phyloP scores from a whole-genome alignment of 805 yeast genomes.

The Dipodascopsis uninucleata region DNA sequence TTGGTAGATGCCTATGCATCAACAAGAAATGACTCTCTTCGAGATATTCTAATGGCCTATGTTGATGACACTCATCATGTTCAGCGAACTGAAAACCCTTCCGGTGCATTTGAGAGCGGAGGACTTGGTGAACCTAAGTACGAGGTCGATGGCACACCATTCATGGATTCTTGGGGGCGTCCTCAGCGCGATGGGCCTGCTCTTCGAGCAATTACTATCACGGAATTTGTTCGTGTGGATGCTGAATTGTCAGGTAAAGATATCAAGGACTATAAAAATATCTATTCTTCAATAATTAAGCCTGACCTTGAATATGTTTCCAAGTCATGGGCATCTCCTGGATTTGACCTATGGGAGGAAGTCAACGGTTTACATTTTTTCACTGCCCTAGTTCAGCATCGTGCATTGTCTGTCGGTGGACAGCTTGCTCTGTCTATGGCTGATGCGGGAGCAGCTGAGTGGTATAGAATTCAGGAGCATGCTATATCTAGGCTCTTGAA shows the following conservation, averaged over 20 bases:
- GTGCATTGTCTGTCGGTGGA: slow-evolving; percentile 61
- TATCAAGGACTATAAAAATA: slow-evolving; percentile 42
- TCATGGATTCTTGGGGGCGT: slow-evolving; percentile 76
- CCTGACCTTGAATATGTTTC: slow-evolving; percentile 67
- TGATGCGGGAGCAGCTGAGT: slow-evolving; percentile 28
- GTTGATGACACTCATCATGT: slow-evolving; percentile 54
- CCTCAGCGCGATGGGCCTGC: slow-evolving; percentile 97
- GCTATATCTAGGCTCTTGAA: slow-evolving; percentile 15
- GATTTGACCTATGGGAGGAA: slow-evolving; percentile 97
- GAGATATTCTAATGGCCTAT: slow-evolving; percentile 51
- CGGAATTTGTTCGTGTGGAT: slow-evolving; percentile 44
- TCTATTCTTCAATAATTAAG: slow-evolving; percentile 49
- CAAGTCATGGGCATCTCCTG: slow-evolving; percentile 55
- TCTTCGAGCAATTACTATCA: slow-evolving; percentile 62
- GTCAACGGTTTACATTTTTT: slow-evolving; percentile 70
- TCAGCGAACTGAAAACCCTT: slow-evolving; percentile 65
- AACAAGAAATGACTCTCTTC: slow-evolving; percentile 30
- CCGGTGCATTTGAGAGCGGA: slow-evolving; percentile 51
- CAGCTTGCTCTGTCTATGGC: slow-evolving; percentile 34
- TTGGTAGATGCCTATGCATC: slow-evolving; percentile 56
- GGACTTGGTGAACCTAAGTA: slow-evolving; percentile 93
- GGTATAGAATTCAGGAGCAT: slow-evolving; percentile 22
- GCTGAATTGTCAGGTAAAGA: slow-evolving; percentile 33
- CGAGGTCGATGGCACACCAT: slow-evolving; percentile 59
- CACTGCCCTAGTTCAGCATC: slow-evolving; percentile 69